Conservation (phyloP, 2,329 filamentous ascomycete genomes). For the Colletotrichum sp. region DNA sequence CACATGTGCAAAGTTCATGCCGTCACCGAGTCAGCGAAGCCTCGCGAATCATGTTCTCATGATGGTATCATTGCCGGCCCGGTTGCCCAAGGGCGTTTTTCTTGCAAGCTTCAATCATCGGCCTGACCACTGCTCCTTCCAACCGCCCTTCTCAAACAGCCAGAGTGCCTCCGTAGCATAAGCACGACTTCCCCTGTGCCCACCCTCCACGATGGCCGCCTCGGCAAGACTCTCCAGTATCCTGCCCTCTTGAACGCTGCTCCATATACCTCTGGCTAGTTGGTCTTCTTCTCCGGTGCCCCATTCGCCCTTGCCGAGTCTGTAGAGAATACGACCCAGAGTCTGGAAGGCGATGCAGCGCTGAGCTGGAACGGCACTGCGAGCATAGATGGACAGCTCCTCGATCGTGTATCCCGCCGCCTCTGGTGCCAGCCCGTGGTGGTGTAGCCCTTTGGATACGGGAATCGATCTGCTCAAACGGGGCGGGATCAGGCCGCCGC, state of each 20-base stretch:
- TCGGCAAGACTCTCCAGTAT: constrained; percentile 79
- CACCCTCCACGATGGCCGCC: constrained; percentile 72
- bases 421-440: constrained; percentile 91
- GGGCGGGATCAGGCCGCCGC: constrained; percentile 80
- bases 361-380: constrained; percentile 85
- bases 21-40: background rate
- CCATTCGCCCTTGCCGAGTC: constrained; percentile 77
- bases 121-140: constrained; percentile 68
- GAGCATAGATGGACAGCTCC: constrained; percentile 80
- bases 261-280: constrained; percentile 83
- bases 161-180: constrained; percentile 91
- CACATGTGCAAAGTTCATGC: background rate
- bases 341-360: constrained; percentile 92
- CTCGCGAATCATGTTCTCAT: background rate
- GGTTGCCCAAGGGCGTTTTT: constrained; percentile 9
- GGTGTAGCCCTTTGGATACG: constrained; percentile 81
- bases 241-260: constrained; percentile 74
- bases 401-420: constrained; percentile 93
- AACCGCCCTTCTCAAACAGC: constrained; percentile 77
- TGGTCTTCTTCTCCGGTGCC: constrained; percentile 63
- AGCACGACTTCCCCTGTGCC: constrained; percentile 80
- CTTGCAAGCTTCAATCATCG: constrained; percentile 34
- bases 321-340: constrained; percentile 82
- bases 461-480: constrained; percentile 76
- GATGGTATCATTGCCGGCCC: background rate